Base-by-base conservation (phyloP, 805 yeast genomes). In the Schwanniomyces occidentalis region DNA sequence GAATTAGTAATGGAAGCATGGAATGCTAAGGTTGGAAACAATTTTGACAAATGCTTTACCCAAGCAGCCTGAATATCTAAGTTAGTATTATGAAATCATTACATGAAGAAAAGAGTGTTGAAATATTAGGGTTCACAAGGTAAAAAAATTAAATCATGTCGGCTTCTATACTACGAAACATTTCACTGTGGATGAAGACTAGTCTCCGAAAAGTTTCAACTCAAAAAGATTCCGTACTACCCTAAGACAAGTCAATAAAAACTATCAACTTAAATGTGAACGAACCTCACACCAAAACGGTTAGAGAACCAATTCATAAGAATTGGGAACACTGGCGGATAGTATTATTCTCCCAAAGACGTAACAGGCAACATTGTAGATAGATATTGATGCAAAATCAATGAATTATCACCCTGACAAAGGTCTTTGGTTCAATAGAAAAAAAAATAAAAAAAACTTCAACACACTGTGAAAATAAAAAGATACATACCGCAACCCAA, bases 1-100 rank as follows among this genome's bases (percentile, higher is more conserved):
- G 99, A 90, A 63, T 91, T 91, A 45, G 95, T 91, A 51, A 91
- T 91, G 2, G 97, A 89, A 1, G 99, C 98, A 62, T 91, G 99
- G 72, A 93, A 91, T 41, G 99, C 99, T 49, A 91, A 71, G 2
- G 99, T 93, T 32, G 99, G 99, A 58, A 78, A 87, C 36, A 80
- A 85, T 52, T 86, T 90, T 4, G 97, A 89, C 44, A 91, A 71
- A 61, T 85, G 91, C 62, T 91, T 93, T 28, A 93, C 96, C 99
- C 99, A 91, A 27, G 98, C 96, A 61, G 98, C 97, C 97, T 90
- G 61, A 30, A 43, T 24, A 27, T 29, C 41, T 33, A 46, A 40
- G 45, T 43, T 39, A 22, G 33, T 32, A 7, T 21, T 16, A 15
- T 22, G 24, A 16, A 27, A 10, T 24, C 6, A 22, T 19, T 22